These are phyloP conservation scores for Magnolia kwangsiensis DNA, from an alignment of 164 flowering plant species.

Conservation along the genomic window DNA sequence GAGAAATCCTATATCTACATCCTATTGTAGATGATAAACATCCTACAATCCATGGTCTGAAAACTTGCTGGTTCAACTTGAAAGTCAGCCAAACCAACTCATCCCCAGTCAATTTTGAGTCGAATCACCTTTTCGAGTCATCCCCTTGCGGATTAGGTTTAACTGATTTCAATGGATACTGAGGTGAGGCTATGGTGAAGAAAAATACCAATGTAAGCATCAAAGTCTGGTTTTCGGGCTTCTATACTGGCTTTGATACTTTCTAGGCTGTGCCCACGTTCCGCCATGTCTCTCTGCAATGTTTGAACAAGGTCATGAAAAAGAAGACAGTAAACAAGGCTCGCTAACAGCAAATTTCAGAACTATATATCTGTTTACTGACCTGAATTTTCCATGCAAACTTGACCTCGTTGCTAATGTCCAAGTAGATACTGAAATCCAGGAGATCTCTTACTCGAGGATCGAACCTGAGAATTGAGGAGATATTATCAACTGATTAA, in stretches of 20 bases:
- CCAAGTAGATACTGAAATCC: slow-evolving; percentile 98
- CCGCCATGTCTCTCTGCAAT: slow-evolving; percentile 96
- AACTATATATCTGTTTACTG: not conserved
- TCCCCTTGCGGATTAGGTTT: not conserved
- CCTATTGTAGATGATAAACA: too few species aligned
- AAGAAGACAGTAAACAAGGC: not conserved
- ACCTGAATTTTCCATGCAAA: slow-evolving; percentile 99
- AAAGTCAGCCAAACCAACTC: not conserved
- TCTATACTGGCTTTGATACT: slow-evolving; percentile 97
- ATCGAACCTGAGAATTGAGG: slow-evolving; percentile 55
- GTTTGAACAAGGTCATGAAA: slow-evolving; percentile 9
- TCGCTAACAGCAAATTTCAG: not conserved
- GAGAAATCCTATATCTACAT: too few species aligned
- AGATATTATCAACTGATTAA: too few species aligned
- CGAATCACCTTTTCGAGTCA: too few species aligned
- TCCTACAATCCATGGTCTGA: too few species aligned
- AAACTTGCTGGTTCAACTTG: too few species aligned
- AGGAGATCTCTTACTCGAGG: slow-evolving; percentile 80
- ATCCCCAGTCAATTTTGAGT: not conserved
- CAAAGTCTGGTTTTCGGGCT: slow-evolving; percentile 97
- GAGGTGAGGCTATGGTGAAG: not conserved
- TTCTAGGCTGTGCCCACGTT: slow-evolving; percentile 97
- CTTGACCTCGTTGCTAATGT: slow-evolving; percentile 96
- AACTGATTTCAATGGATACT: not conserved
- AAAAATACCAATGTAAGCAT: slow-evolving; percentile 83